Evolutionary conservation across 768 basidiomycete genomes (phyloP), one percentile per base, ranked within the genome.

Genomic region (Termitomyces bulborhizus): DNA sequence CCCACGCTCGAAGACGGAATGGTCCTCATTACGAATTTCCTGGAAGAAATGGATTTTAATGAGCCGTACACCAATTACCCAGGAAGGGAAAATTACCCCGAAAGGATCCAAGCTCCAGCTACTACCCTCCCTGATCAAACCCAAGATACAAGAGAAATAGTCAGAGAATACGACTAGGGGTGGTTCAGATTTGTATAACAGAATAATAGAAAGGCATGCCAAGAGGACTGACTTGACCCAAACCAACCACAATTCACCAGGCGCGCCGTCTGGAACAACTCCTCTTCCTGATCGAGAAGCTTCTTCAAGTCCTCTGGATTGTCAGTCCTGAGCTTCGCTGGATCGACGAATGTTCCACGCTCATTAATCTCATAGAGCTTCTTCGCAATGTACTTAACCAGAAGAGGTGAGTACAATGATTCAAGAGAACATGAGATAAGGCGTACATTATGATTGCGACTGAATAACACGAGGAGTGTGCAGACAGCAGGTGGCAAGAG

Each of bases 221-320:
- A 21, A 21, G 39, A 53, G 43, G 16, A 57, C 65, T 57, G 57
- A 78, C 78, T 70, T 54, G 76, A 73, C 37, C 78, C 90, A 55
- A 91, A 92, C 90, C 90, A 91, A 11, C 79, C 82, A 58, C 84
- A 86, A 63, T 93, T 93, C 60, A 89, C 76, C 11, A 92, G 73
- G 3, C 88, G 81, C 0, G 89, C 82, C 4, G 81, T 89, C 66
- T 92, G 86, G 81, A 93, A 93, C n/a, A 93, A 76, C 55, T 91
- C 86, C 57, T 88, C 83, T 46, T 88, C 86, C 61, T 88, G 85
- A 7, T 64, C 73, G 29, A 73, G 42, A 2, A 83, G 62, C 40
- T 77, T 71, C 13, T 65, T 61, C 15, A 69, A 64, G 4, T 67
- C 55, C 5, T 55, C 66, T 11, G 74, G 72, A 47, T 71, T 63